Evolutionary conservation across 2,329 filamentous ascomycete genomes (phyloP).

Genomic region (Metarhizium humberi): DNA sequence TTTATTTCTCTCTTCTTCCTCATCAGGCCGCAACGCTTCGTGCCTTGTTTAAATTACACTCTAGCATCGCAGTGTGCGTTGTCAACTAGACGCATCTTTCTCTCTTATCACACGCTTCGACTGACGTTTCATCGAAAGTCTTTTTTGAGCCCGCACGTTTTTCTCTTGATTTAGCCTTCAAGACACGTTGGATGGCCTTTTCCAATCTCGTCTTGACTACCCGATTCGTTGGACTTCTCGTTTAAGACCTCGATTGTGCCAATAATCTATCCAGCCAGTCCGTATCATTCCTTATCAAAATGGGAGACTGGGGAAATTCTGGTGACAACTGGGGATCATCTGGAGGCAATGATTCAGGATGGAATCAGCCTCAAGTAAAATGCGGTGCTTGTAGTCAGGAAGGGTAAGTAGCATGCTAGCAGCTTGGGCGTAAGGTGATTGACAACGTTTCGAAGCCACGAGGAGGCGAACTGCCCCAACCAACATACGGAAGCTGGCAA

Average conservation of each 20-base stretch:
- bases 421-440: not conserved
- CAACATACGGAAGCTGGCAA: constrained; percentile 1
- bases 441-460: constrained; percentile 3
- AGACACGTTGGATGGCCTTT: not conserved
- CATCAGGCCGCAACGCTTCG: not conserved
- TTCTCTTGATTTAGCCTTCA: not conserved
- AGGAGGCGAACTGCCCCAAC: constrained; percentile 6
- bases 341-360: not conserved
- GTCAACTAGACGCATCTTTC: not conserved
- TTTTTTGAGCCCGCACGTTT: not conserved
- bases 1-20: not conserved
- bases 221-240: not conserved
- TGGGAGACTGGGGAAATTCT: constrained; percentile 2
- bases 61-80: not conserved
- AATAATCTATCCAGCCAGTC: not conserved
- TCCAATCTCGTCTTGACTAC: not conserved
- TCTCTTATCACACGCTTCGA: not conserved
- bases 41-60: not conserved
- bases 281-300: not conserved
- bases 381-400: constrained; percentile 7
- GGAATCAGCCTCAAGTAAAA: constrained; percentile 2
- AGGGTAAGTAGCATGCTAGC: constrained; percentile 1
- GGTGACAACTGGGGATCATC: constrained; percentile 4
- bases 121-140: not conserved
- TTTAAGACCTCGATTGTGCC: not conserved